Evolutionary conservation across 2,329 filamentous ascomycete species (phyloP).

Genomic region (Microcyclosporella mali): DNA sequence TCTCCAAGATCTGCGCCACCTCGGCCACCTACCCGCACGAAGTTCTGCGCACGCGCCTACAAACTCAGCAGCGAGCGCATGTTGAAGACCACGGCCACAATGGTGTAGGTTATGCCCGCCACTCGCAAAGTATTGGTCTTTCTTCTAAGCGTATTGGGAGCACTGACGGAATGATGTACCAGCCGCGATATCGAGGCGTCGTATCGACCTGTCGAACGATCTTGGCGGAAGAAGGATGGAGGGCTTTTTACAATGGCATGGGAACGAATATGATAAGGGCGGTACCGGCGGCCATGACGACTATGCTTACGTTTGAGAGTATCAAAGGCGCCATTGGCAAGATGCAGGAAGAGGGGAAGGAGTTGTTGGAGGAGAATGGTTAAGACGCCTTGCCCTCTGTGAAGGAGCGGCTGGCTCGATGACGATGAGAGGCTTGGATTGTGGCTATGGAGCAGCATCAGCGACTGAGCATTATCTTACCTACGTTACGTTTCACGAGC

Average conservation of each 20-base stretch:
- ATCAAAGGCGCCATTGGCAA: slow-evolving; percentile 50
- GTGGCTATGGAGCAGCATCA: slow-evolving; percentile 5
- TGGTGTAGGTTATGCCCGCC: slow-evolving; percentile 43
- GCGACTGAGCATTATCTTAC: background rate
- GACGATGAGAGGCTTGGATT: background rate
- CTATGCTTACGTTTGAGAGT: slow-evolving; percentile 94
- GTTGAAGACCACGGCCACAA: slow-evolving; percentile 40
- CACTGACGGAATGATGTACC: slow-evolving; percentile 51
- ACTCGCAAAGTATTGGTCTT: slow-evolving; percentile 26
- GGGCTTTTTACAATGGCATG: slow-evolving; percentile 93
- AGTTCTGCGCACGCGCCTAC: slow-evolving; percentile 84
- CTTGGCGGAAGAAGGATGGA: slow-evolving; percentile 84
- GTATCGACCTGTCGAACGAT: slow-evolving; percentile 79
- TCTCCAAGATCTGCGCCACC: slow-evolving; percentile 92
- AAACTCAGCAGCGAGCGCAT: slow-evolving; percentile 76
- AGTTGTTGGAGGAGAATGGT: slow-evolving; percentile 16
- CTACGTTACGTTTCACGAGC: slow-evolving; percentile 1
- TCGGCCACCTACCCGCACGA: slow-evolving; percentile 96
- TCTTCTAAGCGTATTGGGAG: slow-evolving; percentile 31
- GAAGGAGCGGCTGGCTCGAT: background rate
- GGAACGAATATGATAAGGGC: slow-evolving; percentile 97
- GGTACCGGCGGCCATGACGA: slow-evolving; percentile 90
- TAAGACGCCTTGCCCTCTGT: slow-evolving; percentile 1
- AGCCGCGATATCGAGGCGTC: slow-evolving; percentile 66
- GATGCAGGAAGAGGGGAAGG: slow-evolving; percentile 48